Evolutionary conservation across 2,329 filamentous ascomycete genomes (phyloP), one percentile per base, ranked within the genome.

Genomic region (Diplodia scrobiculata): DNA sequence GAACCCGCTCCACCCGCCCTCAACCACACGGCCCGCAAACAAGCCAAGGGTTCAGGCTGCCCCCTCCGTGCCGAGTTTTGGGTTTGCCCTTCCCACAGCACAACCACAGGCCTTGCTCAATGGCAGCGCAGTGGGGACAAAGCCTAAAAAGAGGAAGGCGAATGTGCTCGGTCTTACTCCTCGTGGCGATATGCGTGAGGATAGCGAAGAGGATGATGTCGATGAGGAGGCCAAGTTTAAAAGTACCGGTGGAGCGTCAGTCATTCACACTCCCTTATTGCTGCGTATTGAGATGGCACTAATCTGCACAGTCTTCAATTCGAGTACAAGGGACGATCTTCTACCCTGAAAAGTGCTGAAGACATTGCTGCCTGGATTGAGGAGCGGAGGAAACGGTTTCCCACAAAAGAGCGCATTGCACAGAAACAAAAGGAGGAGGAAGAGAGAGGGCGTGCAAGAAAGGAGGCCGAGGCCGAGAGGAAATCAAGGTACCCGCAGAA

Each of bases 341-440:
- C 84, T 3, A 83, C 79, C 0, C 74, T 89, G 27, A 80, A 82
- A 64, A 82, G 82, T 6, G 75, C 83, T 17, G 85, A 86, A 67
- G 92, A 97, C 73, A 83, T 97, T 65, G 84, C 87, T 27, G 86
- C 87, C 6, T 98, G 92, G 87, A 86, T 96, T 69, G 87, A 87
- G 59, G 92, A 97, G 76, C 87, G 94, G 67, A 89, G 84, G 74
- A 89, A 87, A 70, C 88, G 89, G 62, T 98, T 86, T 75, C 94
- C 94, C 1, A 97, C 93, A 2, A 86, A 87, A 75, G 86, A 86
- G 67, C 87, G 91, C 65, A 81, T 87, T 68, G 84, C 86, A 68
- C 86, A 86, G 69, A 91, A 85, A 77, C 85, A 86, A 69, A 82
- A 83, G 66, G 83, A 74, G 65, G 69, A 71, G 6, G 71, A 64